A percentile compares a stretch with the other conserved stretches of the same genome.
phyloP scores from a whole-genome alignment of 768 basidiomycete genomes.

The Russula dissimulans region DNA sequence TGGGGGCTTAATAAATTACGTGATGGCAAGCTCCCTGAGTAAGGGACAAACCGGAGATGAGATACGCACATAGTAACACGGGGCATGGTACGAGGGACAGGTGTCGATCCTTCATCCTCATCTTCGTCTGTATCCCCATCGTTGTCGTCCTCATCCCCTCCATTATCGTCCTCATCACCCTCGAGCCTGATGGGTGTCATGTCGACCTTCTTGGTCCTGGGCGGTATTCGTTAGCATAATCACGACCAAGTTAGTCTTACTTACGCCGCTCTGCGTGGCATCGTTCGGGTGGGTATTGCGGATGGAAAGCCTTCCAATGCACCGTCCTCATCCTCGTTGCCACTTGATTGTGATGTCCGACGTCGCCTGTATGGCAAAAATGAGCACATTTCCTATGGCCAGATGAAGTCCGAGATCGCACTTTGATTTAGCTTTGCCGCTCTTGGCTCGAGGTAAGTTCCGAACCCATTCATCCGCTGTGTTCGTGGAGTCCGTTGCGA shows the following conservation, averaged over 20 bases:
- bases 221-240: constrained; percentile 27
- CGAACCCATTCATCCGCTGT: constrained; percentile 26
- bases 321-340: constrained; percentile 31
- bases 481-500: constrained; percentile 36
- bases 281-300: constrained; percentile 37
- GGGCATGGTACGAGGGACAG: constrained; percentile 14
- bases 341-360: constrained; percentile 45
- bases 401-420: background rate
- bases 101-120: constrained; percentile 17
- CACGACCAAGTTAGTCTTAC: constrained; percentile 27
- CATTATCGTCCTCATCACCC: constrained; percentile 23
- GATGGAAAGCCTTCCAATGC: constrained; percentile 27
- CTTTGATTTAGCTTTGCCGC: constrained; percentile 29
- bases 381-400: background rate
- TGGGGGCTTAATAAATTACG: background rate
- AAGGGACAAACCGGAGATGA: background rate
- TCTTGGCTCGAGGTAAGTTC: constrained; percentile 26
- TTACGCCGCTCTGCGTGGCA: constrained; percentile 55
- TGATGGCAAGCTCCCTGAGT: background rate
- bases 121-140: constrained; percentile 16
- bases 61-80: background rate
- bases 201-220: constrained; percentile 18
- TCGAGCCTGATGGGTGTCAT: constrained; percentile 20
- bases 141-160: constrained; percentile 5
- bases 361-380: constrained; percentile 35